These are phyloP conservation scores for Heracleum sosnowskyi DNA, from an alignment of 129 eudicot species.

Conservation along the genomic window DNA sequence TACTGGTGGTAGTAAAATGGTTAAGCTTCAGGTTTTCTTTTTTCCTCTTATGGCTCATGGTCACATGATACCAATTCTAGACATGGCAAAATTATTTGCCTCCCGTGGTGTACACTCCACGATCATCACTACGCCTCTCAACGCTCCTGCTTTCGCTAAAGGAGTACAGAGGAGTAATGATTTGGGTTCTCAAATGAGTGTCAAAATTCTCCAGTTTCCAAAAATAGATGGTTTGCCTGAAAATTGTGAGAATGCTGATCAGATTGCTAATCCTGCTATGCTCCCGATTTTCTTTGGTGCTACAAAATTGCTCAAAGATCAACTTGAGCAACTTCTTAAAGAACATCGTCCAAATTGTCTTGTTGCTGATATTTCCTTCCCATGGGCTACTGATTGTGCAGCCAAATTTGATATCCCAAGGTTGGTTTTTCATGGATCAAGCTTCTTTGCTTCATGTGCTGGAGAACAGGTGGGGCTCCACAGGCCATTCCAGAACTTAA, in stretches of 20 bases:
- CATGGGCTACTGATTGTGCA: no score
- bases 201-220: constrained; percentile 6
- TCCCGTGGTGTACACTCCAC: constrained; percentile 17
- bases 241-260: constrained; percentile 3
- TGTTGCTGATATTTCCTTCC: no score
- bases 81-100: constrained; percentile 22
- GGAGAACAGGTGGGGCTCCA: neutral
- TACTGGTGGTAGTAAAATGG: no score
- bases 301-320: no score
- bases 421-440: no score
- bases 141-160: constrained; percentile 6
- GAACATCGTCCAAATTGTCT: no score
- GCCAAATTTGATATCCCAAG: no score
- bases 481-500: constrained; percentile 12
- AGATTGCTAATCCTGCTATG: neutral
- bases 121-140: constrained; percentile 21
- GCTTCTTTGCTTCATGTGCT: no score
- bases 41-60: constrained; percentile 22
- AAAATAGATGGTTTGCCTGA: constrained; percentile 10
- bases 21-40: constrained; percentile 7
- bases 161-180: neutral
- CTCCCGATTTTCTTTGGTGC: neutral
- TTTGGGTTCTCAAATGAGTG: neutral
- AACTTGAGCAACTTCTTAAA: no score
- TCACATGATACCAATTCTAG: constrained; percentile 27